Base-by-base conservation (phyloP, 345 rosid species). In the Gossypium sturtianum region DNA sequence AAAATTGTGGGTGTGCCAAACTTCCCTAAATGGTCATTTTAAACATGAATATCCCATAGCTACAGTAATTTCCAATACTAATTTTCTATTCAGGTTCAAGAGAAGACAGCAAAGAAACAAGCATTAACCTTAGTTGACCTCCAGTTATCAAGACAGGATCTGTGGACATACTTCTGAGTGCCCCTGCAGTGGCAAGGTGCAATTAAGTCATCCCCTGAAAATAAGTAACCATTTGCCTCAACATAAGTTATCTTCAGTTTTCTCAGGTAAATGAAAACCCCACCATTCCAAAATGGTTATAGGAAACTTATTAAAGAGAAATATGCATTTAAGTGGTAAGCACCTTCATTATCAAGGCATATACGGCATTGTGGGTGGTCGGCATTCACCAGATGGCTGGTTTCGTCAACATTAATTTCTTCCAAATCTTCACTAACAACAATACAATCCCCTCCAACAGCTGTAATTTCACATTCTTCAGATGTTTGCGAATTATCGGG, bases 111-210 rank as follows among this genome's bases (percentile, higher is more conserved):
- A 56, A 43, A 71, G 58, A 23, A 76, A 74, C 29, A 56, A 66
- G 9, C 19, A 44, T n/a, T 66, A 75, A 91, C 99, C 98, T 96
- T 96, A 65, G 98, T 96, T 15, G 99, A 91, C 64, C 99, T 87
- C 99, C 99, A 96, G 48, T 90, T 89, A 87, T 96, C 98, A 52
- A 96, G 98, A 74, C 98, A 96, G 47, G 91, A 91, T 76, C 99
- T 91, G 77, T 96, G 99, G 48, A 93, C 99, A 81, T 91, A 89
- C 80, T 91, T 96, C 76, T 96, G 98, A 79, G 99, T 96, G 75
- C 99, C 99, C 81, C 85, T 93, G 86, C 99, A 96, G 80, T 93
- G 90, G 75, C 99, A 96, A 9, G 99, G 99, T 34, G 95, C 91
- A 76, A 96, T 96, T 85, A 96, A 72, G 86, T 93, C 97, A 47